Evolutionary conservation across 768 basidiomycete species (phyloP).

Genomic region (Leccinum olivaceopallidum): DNA sequence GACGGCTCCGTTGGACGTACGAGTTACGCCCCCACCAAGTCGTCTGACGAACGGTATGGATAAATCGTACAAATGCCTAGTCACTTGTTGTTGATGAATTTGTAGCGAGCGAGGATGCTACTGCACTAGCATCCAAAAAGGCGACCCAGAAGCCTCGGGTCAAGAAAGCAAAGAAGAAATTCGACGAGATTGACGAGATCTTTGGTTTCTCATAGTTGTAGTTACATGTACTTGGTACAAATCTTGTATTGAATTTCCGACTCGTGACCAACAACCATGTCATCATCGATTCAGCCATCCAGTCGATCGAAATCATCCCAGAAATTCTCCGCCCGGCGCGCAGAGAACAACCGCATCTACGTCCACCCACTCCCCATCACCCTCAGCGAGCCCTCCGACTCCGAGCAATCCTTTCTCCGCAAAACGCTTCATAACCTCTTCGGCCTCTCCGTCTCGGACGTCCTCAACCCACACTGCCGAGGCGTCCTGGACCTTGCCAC

Average conservation of each 20-base stretch:
- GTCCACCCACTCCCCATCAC: constrained; percentile 69
- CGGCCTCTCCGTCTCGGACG: constrained; percentile 55
- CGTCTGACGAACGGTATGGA: constrained; percentile 8
- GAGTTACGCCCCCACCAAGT: constrained; percentile 1
- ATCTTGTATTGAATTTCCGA: neutral
- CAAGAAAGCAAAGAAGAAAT: constrained; percentile 22
- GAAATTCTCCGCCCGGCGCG: constrained; percentile 56
- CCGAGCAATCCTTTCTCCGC: constrained; percentile 41
- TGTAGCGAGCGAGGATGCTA: neutral
- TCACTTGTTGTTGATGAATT: constrained; percentile 2
- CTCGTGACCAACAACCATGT: constrained; percentile 17
- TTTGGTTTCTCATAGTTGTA: constrained; percentile 23
- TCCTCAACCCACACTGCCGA: constrained; percentile 72
- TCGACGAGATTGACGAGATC: constrained; percentile 30
- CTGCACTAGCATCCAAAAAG: neutral
- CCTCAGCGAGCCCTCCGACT: constrained; percentile 40
- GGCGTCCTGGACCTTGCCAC: constrained; percentile 78
- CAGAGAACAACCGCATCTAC: constrained; percentile 70
- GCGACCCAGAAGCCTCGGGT: constrained; percentile 6
- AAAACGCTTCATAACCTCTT: constrained; percentile 50
- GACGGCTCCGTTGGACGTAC: neutral
- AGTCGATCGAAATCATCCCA: constrained; percentile 36
- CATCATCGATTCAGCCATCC: constrained; percentile 52
- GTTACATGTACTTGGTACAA: neutral
- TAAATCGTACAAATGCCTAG: neutral